Evolutionary conservation across 345 rosid genomes (phyloP), one percentile per base, ranked within the genome.

Genomic region (Aegle marmelos): DNA sequence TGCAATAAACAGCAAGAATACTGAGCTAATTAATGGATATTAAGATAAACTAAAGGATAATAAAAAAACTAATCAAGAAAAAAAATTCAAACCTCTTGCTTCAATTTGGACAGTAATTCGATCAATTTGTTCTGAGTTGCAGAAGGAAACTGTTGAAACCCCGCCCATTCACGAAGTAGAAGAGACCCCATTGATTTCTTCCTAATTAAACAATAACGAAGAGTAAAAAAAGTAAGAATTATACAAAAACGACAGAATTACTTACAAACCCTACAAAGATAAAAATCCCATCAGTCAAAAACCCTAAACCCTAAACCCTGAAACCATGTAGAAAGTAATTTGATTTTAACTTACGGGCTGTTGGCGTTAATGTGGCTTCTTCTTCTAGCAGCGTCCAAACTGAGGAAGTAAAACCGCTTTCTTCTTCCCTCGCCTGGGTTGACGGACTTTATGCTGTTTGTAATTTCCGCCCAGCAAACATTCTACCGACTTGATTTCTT

Each of bases 131-230:
- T 84, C 75, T 90, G 95, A 7, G 97, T 90, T 39, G 94, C 91
- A 6, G 88, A 63, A 48, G 95, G 97, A 79, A 92, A 91, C 82
- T 91, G 93, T 83, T 92, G 92, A 81, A 92, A 88, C 72, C 92
- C 93, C 8, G 77, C 56, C 95, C 97, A 93, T 83, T 93, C 97
- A 58, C 97, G 95, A 83, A 83, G 77, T n/a, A 61, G 13, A 71
- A 80, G 68, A 10, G 88, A 85, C 61, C 87, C 86, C 91, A 88
- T 88, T 78, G 65, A 79, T 48, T 71, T 67, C 79, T 28, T 75
- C 77, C 65, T 59, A 70, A 58, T 37, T 6, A n/a, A 73, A 58
- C 7, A 1, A 53, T 31, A 48, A 30, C 25, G n/a, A 57, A 41
- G 1, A 0, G 24, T 5, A 45, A 74, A 41, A 5, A 30, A 8